These are phyloP conservation scores for Spizellomyces sp. DNA, from an alignment of 192 early-diverging fungal species.

Conservation along the genomic window DNA sequence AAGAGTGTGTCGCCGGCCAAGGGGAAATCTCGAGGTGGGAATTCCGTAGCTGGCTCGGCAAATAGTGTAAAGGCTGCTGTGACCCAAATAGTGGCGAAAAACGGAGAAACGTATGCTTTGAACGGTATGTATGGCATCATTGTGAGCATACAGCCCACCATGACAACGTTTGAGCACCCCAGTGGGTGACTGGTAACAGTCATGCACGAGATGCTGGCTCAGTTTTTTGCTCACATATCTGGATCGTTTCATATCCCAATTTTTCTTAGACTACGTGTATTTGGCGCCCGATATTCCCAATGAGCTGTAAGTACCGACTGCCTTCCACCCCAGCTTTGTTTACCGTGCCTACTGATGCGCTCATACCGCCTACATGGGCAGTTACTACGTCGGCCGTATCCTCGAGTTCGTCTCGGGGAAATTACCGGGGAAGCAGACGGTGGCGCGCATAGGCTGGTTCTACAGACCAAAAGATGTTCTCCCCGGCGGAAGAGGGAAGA, in stretches of 20 bases:
- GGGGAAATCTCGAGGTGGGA: not conserved
- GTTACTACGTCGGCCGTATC: constrained; percentile 72
- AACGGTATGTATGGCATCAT: constrained; percentile 18
- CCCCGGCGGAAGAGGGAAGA: constrained; percentile 50
- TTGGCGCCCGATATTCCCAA: constrained; percentile 70
- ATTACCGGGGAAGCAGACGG: constrained; percentile 32
- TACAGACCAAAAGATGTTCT: constrained; percentile 77
- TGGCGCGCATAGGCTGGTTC: constrained; percentile 49
- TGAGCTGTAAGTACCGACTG: constrained; percentile 56
- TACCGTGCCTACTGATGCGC: constrained; percentile 1
- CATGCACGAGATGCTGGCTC: not conserved
- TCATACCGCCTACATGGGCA: not conserved
- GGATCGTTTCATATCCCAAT: constrained; percentile 38
- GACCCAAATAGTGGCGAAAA: constrained; percentile 18
- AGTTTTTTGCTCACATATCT: not conserved
- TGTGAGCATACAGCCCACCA: not conserved
- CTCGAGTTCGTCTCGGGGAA: constrained; percentile 69
- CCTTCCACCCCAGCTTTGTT: not conserved
- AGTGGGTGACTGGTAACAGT: not conserved
- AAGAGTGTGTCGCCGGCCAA: not conserved
- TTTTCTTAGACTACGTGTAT: constrained; percentile 58
- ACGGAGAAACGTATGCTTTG: constrained; percentile 20
- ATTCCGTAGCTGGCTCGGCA: not conserved
- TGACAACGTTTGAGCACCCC: not conserved
- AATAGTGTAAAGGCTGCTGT: constrained; percentile 1